Evolutionary conservation across 139 green algal species (phyloP).

Genomic region (Penium margaritaceum): DNA sequence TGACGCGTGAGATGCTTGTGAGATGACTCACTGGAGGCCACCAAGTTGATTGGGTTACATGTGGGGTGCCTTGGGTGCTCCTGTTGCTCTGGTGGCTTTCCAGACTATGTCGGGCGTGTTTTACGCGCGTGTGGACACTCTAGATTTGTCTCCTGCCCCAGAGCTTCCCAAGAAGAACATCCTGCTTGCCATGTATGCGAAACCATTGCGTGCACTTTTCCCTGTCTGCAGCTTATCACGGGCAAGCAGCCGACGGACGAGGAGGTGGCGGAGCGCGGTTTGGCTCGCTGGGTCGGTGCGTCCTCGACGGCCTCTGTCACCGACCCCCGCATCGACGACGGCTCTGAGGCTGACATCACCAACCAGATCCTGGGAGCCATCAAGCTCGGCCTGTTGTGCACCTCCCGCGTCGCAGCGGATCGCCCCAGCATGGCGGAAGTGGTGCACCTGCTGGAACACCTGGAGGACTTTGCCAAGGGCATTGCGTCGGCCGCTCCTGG

Average conservation of each 20-base stretch:
- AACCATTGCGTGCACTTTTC: too few species aligned
- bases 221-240: constrained; percentile 32
- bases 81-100: too few species aligned
- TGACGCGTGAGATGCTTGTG: too few species aligned
- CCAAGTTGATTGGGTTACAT: too few species aligned
- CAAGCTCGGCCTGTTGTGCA: constrained; percentile 28
- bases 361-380: constrained; percentile 23
- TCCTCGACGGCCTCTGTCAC: not conserved
- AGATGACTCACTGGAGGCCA: too few species aligned
- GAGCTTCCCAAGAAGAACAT: too few species aligned
- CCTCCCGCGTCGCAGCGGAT: not conserved
- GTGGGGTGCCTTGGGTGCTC: too few species aligned
- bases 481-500: too few species aligned
- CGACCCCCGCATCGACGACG: not conserved
- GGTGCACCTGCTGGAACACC: constrained; percentile 32
- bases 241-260: constrained; percentile 2
- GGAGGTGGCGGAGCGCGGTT: constrained; percentile 6
- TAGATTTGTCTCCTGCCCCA: too few species aligned
- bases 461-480: constrained; percentile 5
- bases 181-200: too few species aligned
- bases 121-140: too few species aligned
- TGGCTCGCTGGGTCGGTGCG: constrained; percentile 11
- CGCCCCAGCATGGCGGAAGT: constrained; percentile 33
- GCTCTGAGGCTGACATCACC: not conserved
- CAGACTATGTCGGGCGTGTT: too few species aligned